Conservation (phyloP, 192 early-diverging fungal species). For the Coemansia sp. region DNA sequence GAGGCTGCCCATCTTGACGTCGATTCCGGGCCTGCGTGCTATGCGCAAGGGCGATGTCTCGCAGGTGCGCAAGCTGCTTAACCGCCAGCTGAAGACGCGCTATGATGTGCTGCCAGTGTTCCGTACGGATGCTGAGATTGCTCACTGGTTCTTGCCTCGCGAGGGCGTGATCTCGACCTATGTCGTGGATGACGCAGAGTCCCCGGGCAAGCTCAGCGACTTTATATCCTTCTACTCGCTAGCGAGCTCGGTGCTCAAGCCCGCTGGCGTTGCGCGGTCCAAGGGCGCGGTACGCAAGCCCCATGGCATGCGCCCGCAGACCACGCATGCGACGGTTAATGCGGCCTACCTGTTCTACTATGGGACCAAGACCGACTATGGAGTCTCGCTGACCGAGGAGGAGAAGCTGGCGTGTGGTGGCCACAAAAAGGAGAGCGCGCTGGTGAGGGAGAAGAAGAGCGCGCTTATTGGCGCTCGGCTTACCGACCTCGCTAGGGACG, state of each 20-base stretch:
- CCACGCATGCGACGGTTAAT: conserved; percentile 58
- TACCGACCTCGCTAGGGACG: conserved; percentile 69
- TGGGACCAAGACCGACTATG: conserved; percentile 56
- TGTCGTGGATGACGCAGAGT: conserved; percentile 76
- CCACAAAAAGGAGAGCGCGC: conserved; percentile 45
- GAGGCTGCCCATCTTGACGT: conserved; percentile 32
- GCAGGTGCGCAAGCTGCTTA: conserved; percentile 69
- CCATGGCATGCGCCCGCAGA: background rate
- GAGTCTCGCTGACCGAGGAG: conserved; percentile 24
- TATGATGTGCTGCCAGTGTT: conserved; percentile 71
- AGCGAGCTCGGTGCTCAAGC: conserved; percentile 85
- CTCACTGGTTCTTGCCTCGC: conserved; percentile 87
- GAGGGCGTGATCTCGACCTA: conserved; percentile 87
- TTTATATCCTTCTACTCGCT: conserved; percentile 95
- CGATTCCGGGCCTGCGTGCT: conserved; percentile 68
- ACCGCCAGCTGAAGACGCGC: conserved; percentile 66
- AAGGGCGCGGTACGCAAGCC: conserved; percentile 10
- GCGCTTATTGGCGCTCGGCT: conserved; percentile 56
- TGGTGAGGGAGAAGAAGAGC: conserved; percentile 31
- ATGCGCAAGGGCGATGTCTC: conserved; percentile 80
- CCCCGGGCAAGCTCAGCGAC: conserved; percentile 70
- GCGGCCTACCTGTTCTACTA: conserved; percentile 98
- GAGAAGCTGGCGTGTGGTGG: conserved; percentile 46
- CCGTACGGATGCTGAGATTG: conserved; percentile 76
- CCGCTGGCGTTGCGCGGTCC: conserved; percentile 47